Conservation (phyloP, 352 stramenopile species). For the Pythium diclinum region DNA sequence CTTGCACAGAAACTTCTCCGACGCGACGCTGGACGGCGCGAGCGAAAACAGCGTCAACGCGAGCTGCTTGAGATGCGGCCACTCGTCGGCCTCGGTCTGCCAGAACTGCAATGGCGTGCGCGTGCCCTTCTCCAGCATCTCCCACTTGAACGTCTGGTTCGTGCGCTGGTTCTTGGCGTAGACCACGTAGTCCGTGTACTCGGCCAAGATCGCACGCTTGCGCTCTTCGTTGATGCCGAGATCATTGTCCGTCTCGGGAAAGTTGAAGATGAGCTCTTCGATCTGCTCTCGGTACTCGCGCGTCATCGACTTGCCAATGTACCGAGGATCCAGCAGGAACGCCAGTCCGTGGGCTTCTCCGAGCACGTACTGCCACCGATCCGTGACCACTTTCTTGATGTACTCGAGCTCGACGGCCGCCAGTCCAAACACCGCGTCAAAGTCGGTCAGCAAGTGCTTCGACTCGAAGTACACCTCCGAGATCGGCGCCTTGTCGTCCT, state of each 20-base stretch:
- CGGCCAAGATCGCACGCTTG: conserved; percentile 59
- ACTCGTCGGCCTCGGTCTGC: conserved; percentile 72
- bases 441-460: conserved; percentile 73
- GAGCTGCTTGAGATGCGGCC: conserved; percentile 72
- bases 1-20: conserved; percentile 72
- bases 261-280: conserved; percentile 81
- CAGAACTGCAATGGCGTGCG: conserved; percentile 78
- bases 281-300: conserved; percentile 81
- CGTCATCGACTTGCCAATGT: conserved; percentile 83
- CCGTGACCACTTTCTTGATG: conserved; percentile 79
- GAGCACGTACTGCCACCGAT: conserved; percentile 72
- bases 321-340: conserved; percentile 71
- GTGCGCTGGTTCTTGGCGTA: conserved; percentile 81
- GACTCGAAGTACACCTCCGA: conserved; percentile 84
- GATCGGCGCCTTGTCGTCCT: conserved; percentile 73
- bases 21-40: conserved; percentile 64
- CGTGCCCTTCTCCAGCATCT: conserved; percentile 81
- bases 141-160: conserved; percentile 82
- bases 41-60: conserved; percentile 78
- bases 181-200: conserved; percentile 79
- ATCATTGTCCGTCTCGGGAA: conserved; percentile 65
- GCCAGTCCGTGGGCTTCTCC: conserved; percentile 71
- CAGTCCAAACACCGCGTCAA: conserved; percentile 71
- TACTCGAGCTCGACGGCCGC: conserved; percentile 70
- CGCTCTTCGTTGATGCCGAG: conserved; percentile 65